Evolutionary conservation across 345 rosid species (phyloP), one percentile per base, ranked within the genome.

Genomic region (Clausena lansium): DNA sequence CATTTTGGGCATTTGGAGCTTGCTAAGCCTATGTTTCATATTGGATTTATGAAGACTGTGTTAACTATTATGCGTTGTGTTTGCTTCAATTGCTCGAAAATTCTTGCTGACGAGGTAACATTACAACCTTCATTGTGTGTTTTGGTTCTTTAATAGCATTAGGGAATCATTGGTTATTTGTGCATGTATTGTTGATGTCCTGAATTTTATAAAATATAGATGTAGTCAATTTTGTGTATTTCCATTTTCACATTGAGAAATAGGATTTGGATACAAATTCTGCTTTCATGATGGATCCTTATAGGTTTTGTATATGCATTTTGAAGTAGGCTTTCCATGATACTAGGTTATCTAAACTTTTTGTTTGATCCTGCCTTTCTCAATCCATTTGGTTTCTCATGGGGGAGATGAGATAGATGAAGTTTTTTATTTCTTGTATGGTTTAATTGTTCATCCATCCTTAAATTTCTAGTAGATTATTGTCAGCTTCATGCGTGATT

Each of bases 1-100:
- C 98, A 95, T 80, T 95, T 95, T 79, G 98, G 99, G 50, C 97
- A 93, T 78, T 85, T 95, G 59, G 98, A 95, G 91, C 94, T 95
- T 9, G 99, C 98, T 2, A 92, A 95, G 89, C 98, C 99, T 0
- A 92, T 95, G 99, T 95, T 83, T 67, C 99, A 95, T 80, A 89
- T 92, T 3, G 98, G 98, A 33, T 95, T 95, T 82, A 15, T 91
- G 93, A 95, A 93, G 87, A 92, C 95, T 0, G 98, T 95, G 77
- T 88, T 95, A 20, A 87, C 89, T 69, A 92, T 95, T 45, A 93
- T 93, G 99, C 85, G 98, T 75, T 90, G 90, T 33, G 96, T 95
- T 65, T 95, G 99, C 87, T 93, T 95, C 88, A 95, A 91, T 84
- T 95, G 98, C 85, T 93, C 98, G 9, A 93, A 92, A 85, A 89